These are phyloP conservation scores for Tilletia walkeri DNA, from an alignment of 1,284 basidiomycete species.

Conservation along the genomic window DNA sequence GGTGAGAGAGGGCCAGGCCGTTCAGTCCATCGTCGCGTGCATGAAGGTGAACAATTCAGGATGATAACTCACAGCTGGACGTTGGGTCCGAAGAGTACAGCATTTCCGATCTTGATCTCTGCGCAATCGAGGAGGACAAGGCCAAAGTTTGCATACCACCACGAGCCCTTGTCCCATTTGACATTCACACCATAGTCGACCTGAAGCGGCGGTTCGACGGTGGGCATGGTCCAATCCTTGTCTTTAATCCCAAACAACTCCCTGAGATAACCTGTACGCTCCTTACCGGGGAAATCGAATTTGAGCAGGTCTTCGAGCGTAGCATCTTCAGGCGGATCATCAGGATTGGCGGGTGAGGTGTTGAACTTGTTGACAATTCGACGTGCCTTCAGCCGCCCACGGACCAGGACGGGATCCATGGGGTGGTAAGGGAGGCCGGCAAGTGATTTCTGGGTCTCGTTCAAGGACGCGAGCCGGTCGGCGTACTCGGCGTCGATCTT, in stretches of 20 bases:
- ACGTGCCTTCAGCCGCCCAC: conserved; percentile 21
- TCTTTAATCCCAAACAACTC: not conserved
- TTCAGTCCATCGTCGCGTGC: not conserved
- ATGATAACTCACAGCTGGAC: conserved; percentile 19
- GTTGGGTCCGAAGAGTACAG: conserved; percentile 58
- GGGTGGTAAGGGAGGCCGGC: conserved; percentile 28
- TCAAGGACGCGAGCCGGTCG: not conserved
- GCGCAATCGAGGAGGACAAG: conserved; percentile 12
- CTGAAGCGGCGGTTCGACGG: not conserved
- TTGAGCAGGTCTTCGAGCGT: not conserved
- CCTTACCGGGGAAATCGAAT: not conserved
- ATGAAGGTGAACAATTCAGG: not conserved
- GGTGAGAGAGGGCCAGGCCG: not conserved
- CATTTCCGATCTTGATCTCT: conserved; percentile 54
- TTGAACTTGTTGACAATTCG: conserved; percentile 25
- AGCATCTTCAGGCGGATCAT: conserved; percentile 21
- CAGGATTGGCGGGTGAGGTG: conserved; percentile 16
- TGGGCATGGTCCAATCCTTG: not conserved
- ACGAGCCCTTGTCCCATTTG: conserved; percentile 11
- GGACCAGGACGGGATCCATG: conserved; percentile 22
- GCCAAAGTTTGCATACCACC: not conserved
- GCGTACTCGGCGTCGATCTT: conserved; percentile 14
- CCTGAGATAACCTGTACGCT: not conserved
- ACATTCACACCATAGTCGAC: not conserved
- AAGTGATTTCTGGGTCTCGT: conserved; percentile 4